These are phyloP conservation scores for Eucalyptus victrix DNA, from an alignment of 345 rosid genomes.

Conservation along the genomic window DNA sequence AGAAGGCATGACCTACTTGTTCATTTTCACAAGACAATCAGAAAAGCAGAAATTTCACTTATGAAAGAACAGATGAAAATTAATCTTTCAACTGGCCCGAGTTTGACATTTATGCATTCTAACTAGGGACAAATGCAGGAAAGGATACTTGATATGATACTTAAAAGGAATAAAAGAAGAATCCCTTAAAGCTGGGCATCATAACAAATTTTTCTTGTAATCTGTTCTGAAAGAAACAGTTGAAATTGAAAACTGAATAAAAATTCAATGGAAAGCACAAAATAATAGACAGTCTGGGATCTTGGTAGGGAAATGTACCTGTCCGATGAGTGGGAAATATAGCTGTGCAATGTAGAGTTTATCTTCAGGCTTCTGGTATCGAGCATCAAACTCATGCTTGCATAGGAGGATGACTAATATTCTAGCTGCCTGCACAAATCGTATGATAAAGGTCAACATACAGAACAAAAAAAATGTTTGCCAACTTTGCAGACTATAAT, in stretches of 20 bases:
- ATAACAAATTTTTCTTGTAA: neutral
- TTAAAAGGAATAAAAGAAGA: neutral
- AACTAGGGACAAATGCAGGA: neutral
- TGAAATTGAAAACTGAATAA: neutral
- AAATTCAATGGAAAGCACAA: neutral
- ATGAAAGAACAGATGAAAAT: neutral
- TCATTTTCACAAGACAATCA: neutral
- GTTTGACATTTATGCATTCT: neutral
- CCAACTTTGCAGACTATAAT: neutral
- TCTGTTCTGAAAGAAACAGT: neutral
- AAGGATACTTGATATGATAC: neutral
- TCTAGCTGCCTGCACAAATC: slow-evolving; percentile 76
- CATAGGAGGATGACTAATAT: slow-evolving; percentile 80
- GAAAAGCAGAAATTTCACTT: neutral
- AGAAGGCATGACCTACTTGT: neutral
- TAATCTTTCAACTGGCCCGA: neutral
- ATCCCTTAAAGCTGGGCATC: neutral
- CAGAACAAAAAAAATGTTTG: neutral
- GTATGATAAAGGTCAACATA: neutral
- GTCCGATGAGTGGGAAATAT: slow-evolving; percentile 90
- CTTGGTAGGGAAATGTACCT: slow-evolving; percentile 26
- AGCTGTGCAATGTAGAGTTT: slow-evolving; percentile 92
- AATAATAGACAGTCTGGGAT: neutral
- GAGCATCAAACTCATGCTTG: slow-evolving; percentile 97
- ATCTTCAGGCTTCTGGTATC: slow-evolving; percentile 98